These are phyloP conservation scores for Platismatia glauca DNA, from an alignment of 495 filamentous ascomycete genomes.

Conservation along the genomic window DNA sequence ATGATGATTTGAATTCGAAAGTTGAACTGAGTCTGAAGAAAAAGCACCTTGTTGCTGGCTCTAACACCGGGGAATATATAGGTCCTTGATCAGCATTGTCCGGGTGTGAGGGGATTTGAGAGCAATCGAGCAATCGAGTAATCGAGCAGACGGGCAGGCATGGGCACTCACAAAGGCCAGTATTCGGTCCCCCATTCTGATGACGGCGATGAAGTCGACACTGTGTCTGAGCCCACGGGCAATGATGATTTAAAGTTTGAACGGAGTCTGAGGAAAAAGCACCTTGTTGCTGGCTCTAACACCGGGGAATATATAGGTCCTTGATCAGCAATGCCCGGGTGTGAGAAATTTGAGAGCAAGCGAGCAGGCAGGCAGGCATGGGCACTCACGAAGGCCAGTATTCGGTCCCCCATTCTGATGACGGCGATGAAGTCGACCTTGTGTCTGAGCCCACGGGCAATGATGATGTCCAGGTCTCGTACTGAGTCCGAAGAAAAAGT, in stretches of 20 bases:
- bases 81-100: not conserved
- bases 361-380: not conserved
- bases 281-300: not conserved
- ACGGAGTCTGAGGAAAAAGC: not conserved
- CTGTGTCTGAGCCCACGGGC: not conserved
- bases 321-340: not conserved
- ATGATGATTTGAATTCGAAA: not conserved
- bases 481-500: not conserved
- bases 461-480: not conserved
- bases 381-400: not conserved
- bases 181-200: not conserved
- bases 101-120: not conserved
- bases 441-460: not conserved
- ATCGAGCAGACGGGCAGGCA: not conserved
- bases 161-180: not conserved
- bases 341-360: not conserved
- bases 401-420: not conserved
- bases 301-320: not conserved
- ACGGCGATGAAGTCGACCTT: not conserved
- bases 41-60: not conserved
- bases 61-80: not conserved
- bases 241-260: not conserved
- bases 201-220: not conserved
- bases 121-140: not conserved
- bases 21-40: not conserved